Conservation (phyloP, 257 asterid species). For the Solanum corneliomulleri region DNA sequence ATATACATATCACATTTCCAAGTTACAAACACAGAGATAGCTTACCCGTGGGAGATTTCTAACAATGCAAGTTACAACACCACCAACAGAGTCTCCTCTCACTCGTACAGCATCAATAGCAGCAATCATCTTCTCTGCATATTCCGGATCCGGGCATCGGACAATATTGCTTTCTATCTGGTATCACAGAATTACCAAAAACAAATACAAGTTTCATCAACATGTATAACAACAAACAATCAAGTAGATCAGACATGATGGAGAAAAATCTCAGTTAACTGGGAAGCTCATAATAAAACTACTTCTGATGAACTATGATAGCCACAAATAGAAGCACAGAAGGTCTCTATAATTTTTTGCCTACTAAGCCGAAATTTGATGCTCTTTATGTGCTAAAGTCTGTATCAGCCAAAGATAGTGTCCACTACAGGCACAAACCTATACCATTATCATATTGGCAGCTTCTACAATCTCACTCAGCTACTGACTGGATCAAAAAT, state of each 20-base stretch:
- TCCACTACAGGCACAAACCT: not conserved
- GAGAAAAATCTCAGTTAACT: not conserved
- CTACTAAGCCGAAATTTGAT: not conserved
- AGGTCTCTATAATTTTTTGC: not conserved
- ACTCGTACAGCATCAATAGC: conserved; percentile 94
- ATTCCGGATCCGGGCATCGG: conserved; percentile 88
- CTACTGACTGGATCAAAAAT: not conserved
- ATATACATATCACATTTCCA: not conserved
- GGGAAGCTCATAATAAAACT: not conserved
- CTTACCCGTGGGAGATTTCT: conserved; percentile 87
- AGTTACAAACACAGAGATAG: not conserved
- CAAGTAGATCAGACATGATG: not conserved
- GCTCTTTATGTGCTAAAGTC: not conserved
- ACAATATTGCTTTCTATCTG: conserved; percentile 87
- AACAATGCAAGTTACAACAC: conserved; percentile 94
- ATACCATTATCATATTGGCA: not conserved
- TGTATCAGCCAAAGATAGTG: not conserved
- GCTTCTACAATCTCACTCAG: not conserved
- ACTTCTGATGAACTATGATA: not conserved
- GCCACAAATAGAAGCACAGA: not conserved
- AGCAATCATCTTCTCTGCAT: conserved; percentile 95
- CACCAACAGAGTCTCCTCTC: conserved; percentile 95
- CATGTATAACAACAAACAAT: not conserved
- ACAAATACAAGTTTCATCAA: not conserved
- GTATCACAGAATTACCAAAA: not conserved